Percentiles rank a stretch among this genome's conserved stretches.
Evolutionary conservation across 345 rosid species (phyloP).

Genomic region (Iberis pinnata): DNA sequence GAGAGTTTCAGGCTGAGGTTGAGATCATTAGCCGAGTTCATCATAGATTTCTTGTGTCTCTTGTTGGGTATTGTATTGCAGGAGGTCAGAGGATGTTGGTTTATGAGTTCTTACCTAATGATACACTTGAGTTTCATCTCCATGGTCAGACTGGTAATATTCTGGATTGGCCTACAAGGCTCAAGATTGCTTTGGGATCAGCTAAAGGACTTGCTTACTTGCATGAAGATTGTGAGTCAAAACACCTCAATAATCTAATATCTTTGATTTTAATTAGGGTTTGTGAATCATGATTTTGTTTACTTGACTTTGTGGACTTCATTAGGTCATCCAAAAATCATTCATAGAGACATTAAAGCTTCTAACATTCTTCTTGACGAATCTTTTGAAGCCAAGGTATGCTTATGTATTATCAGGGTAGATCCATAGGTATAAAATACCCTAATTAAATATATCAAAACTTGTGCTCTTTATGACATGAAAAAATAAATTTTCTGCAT

Average conservation of each 20-base stretch:
- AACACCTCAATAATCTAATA: not conserved
- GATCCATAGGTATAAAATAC: no score
- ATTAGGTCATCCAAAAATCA: conserved; percentile 86
- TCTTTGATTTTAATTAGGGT: not conserved
- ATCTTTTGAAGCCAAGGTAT: conserved; percentile 40
- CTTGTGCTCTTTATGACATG: no score
- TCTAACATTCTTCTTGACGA: conserved; percentile 75
- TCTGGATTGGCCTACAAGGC: conserved; percentile 74
- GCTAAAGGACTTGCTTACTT: conserved; percentile 91
- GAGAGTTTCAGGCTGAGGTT: conserved; percentile 82
- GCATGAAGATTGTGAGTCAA: conserved; percentile 84
- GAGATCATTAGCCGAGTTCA: conserved; percentile 88
- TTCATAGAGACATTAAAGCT: conserved; percentile 85
- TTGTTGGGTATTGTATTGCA: conserved; percentile 59
- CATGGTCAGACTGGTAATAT: conserved; percentile 54
- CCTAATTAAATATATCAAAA: no score
- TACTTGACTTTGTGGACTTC: conserved; percentile 7
- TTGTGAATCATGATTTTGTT: not conserved
- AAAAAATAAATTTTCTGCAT: no score
- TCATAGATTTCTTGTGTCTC: conserved; percentile 79
- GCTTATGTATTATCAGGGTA: no score
- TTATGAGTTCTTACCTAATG: conserved; percentile 68
- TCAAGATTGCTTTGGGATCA: conserved; percentile 78
- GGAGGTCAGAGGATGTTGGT: conserved; percentile 58
- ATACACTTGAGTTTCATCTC: conserved; percentile 68